Percentiles rank a stretch among this genome's conserved stretches.
Evolutionary conservation across 768 basidiomycete genomes (phyloP).

Genomic region (Strobilomyces dryophilus): DNA sequence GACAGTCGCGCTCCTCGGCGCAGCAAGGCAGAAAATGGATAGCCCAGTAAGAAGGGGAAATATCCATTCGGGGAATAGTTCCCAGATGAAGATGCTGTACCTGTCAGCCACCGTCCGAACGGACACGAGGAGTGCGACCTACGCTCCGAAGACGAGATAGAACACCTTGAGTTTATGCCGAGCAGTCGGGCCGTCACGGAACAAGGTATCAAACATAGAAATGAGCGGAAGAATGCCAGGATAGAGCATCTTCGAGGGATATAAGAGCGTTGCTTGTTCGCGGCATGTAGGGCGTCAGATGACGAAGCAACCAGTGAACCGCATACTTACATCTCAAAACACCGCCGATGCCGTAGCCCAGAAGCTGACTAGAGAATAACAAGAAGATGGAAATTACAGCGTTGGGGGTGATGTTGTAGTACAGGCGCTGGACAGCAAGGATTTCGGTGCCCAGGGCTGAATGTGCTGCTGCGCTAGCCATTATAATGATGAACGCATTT

Average conservation of each 20-base stretch:
- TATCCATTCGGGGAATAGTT: constrained; percentile 27
- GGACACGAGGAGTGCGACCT: constrained; percentile 20
- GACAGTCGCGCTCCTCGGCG: constrained; percentile 45
- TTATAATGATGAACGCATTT: constrained; percentile 54
- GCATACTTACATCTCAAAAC: constrained; percentile 41
- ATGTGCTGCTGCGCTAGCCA: constrained; percentile 52
- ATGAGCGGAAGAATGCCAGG: constrained; percentile 26
- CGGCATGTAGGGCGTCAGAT: neutral
- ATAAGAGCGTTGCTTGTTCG: constrained; percentile 31
- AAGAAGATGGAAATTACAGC: constrained; percentile 42
- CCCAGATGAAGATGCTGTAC: constrained; percentile 33
- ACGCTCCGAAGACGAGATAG: constrained; percentile 27
- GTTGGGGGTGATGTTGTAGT: constrained; percentile 50
- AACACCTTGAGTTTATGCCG: constrained; percentile 38
- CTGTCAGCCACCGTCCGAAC: neutral
- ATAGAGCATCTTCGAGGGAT: constrained; percentile 44
- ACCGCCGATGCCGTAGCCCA: constrained; percentile 56
- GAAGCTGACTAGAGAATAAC: constrained; percentile 32
- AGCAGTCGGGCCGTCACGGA: constrained; percentile 36
- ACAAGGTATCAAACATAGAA: constrained; percentile 35
- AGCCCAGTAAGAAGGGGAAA: constrained; percentile 64
- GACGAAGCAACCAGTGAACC: neutral
- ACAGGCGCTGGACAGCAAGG: constrained; percentile 49
- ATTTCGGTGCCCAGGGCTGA: constrained; percentile 52
- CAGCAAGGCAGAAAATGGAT: constrained; percentile 57